Base-by-base conservation (phyloP, 164 flowering plant species). In the Magnolia kwangsiensis region DNA sequence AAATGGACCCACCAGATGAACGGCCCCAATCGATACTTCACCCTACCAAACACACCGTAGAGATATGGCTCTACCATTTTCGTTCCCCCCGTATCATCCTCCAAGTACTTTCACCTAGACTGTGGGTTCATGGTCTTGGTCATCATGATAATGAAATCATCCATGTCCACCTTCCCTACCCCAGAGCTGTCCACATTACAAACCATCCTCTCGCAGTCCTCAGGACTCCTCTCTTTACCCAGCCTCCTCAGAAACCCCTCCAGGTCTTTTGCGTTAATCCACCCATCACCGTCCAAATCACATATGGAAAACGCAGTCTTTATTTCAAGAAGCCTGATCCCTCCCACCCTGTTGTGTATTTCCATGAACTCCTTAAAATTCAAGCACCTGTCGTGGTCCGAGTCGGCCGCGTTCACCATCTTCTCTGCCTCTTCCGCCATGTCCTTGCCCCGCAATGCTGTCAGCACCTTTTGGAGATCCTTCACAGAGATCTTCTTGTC, bases 101-200 rank as follows among this genome's bases (percentile, higher is more conserved):
- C 45, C 61, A 13, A 16, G 61, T 11, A 55, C 8, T 55, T 68
- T 31, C 18, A 20, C 29, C 4, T 8, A 24, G 71, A 7, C 2
- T 2, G 13, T 1, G 5, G 13, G 55, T 78, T 83, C 86, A 87
- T 55, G 78, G 88, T 68, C 1, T 76, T 81, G 67, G 96, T 91
- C 98, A 95, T 95, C 98, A 95, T 93, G 29, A 76, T 83, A 74
- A 83, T 79, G 76, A 95, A 95, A 72, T 91, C 97, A 69, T 89
- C 90, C 78, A 88, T 84, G 77, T 88, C 85, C 19, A 95, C 83
- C 78, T 85, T 58, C 1, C 93, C 97, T 79, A 93, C 94, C 7
- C 95, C 93, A 78, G 93, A 88, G 3, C 67, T 58, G 74, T 95
- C 97, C 51, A 93, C 86, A 5, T 76, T 86, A 59, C 72, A 75